Base-by-base conservation (phyloP, 2,329 filamentous ascomycete species). In the Cladosporium velox region DNA sequence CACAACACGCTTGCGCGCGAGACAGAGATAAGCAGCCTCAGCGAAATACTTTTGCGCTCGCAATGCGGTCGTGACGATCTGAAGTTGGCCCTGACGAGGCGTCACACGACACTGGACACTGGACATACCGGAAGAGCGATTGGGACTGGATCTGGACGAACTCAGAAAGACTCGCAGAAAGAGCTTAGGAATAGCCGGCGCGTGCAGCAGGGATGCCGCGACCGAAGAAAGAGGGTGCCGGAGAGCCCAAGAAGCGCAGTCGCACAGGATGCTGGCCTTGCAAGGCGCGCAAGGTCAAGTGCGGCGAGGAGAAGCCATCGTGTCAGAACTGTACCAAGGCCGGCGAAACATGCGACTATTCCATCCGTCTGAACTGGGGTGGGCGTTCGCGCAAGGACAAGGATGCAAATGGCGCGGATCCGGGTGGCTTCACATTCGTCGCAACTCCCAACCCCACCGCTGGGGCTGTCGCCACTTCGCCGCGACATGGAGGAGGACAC, bases 341-440 rank as follows among this genome's bases (percentile, higher is more conserved):
- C 52, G 88, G 88, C 67, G 90, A 92, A 74, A 80, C 81, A 57
- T 95, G 91, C 80, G 91, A 95, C 77, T 94, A 93, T 76, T 91
- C 87, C 72, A 91, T 94, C 71, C 86, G 90, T 35, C 80, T 94
- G 70, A 93, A 93, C 72, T 94, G 91, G 91, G 89, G 90, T 67
- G 90, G 91, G 4, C 85, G 91, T 65, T 84, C 85, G 59, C 89
- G 87, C 74, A 84, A 84, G 68, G 79, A 79, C 61, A 71, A 75
- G 61, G 79, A 77, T 49, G 74, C 72, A 26, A 65, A 70, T 12
- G 67, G 69, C 11, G 60, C 64, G 8, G 72, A 74, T 34, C 58
- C 66, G 2, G 71, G 70, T 26, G 66, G 66, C 66, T 72, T 76
- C 69, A 73, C 75, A 21, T 75, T 75, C 52, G 73, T 74, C 38